Conservation (phyloP, 305 asterid genomes). For the Fraxinus angustifolia region DNA sequence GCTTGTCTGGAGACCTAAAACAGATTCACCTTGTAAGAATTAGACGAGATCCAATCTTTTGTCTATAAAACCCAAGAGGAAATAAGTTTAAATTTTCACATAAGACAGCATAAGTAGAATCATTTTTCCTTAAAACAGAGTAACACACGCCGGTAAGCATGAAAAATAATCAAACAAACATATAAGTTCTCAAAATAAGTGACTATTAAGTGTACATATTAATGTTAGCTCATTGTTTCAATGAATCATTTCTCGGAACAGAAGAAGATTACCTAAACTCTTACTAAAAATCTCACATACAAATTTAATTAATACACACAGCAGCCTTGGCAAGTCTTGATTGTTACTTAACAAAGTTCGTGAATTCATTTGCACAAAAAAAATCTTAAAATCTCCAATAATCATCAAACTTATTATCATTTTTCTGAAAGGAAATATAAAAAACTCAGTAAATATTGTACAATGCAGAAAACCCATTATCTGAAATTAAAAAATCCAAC, state of each 20-base stretch:
- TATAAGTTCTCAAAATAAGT: background rate
- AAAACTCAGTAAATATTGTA: background rate
- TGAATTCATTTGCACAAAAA: background rate
- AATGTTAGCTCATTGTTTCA: background rate
- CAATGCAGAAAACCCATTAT: conserved; percentile 15
- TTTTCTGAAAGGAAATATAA: background rate
- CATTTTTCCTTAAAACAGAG: background rate
- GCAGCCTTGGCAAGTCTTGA: background rate
- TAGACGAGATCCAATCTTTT: background rate
- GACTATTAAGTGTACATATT: background rate
- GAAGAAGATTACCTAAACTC: background rate
- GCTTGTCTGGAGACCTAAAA: conserved; percentile 42
- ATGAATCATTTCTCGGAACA: background rate
- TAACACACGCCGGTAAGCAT: background rate
- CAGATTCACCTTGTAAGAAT: background rate
- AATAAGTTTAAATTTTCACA: background rate
- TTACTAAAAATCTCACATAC: background rate
- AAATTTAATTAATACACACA: background rate
- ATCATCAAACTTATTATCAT: background rate
- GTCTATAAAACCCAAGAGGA: background rate
- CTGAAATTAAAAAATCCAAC: background rate
- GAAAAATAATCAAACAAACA: background rate
- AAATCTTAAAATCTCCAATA: background rate
- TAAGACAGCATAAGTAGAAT: background rate
- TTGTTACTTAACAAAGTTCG: background rate